Evolutionary conservation across 345 rosid genomes (phyloP), one percentile per base, ranked within the genome.

Genomic region (Rhodamnia rubescens): DNA sequence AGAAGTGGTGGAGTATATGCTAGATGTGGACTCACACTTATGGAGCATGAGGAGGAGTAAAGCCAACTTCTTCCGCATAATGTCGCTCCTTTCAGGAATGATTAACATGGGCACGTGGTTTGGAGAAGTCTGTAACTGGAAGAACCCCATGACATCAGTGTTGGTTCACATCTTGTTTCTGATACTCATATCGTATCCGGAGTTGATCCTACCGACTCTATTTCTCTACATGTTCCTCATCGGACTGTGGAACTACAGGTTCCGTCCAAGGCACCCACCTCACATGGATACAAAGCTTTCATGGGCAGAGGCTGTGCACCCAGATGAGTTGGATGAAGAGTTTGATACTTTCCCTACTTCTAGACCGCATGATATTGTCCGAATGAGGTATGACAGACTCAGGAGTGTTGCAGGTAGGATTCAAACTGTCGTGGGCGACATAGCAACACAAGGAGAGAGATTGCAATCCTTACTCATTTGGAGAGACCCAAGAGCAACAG

Each of bases 11-110:
- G 97, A 94, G 91, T 95, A 94, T 87, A 92, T 96, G 99, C 83
- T 96, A 14, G 99, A 96, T 87, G 96, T 96, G 57, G 98, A 95
- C 84, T 95, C 98, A 2, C 96, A 94, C 81, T 86, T 92, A 88
- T 95, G 98, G 99, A 96, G 99, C 88, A 95, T 95, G 97, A 92
- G 98, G 86, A 92, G 97, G 91, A 96, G 97, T 91, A 96, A 95
- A 90, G 99, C 95, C 11, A 95, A 95, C 86, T 95, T 96, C 89
- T 94, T 94, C 75, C 89, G 98, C n/a, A 90, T 96, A 53, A 93
- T 93, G 92, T 92, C 97, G 0, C 91, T 96, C 27, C 75, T 93
- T 16, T 92, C 96, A 0, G 91, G 95, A 18, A 85, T 87, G 86
- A 89, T 95, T 82, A 83, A 92, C 0, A 84, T 92, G 13, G 89